Base-by-base conservation (phyloP, 345 rosid species). In the Gossypioides kirkii region DNA sequence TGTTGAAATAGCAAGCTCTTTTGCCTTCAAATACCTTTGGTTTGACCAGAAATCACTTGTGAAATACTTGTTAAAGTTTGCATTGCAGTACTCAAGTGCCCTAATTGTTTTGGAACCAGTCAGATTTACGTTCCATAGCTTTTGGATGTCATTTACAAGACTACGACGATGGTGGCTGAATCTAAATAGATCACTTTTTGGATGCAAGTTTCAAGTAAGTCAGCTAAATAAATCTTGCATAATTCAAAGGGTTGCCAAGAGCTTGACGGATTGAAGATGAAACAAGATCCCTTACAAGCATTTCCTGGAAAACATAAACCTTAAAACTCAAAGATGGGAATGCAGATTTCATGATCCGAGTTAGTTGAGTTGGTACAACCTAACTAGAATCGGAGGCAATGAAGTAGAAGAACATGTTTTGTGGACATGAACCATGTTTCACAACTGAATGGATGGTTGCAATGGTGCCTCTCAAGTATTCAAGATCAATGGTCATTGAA, bases 401-500 rank as follows among this genome's bases (percentile, higher is more conserved):
- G 75, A 93, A 87, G 72, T 93, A 95, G 65, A 93, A 87, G 84
- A 89, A 88, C 60, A 88, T 63, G 59, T 84, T 89, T 73, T 89
- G 76, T 11, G 98, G 98, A 77, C 98, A 93, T 41, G 97, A 84
- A 17, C 86, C 45, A 82, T 90, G 93, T n/a, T 79, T 87, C 70
- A 93, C 83, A 50, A 90, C 87, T 0, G 98, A 93, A 65, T 90
- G 87, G 16, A 87, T 83, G 0, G 94, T 94, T 2, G 96, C 93
- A 5, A 90, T 70, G 28, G 93, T 82, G 28, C 98, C 98, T 50
- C 98, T 80, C 8, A 93, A 77, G 80, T 93, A 93, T 67, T 80
- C 73, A 2, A 90, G 81, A 45, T 92, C 98, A 1, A 92, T 88
- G 1, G 94, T 90, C 96, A 92, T 90, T 0, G 94, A 89, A n/a